Evolutionary conservation across 371 early-diverging fungal species (phyloP).

Genomic region (Syncephalastrum contaminatum): DNA sequence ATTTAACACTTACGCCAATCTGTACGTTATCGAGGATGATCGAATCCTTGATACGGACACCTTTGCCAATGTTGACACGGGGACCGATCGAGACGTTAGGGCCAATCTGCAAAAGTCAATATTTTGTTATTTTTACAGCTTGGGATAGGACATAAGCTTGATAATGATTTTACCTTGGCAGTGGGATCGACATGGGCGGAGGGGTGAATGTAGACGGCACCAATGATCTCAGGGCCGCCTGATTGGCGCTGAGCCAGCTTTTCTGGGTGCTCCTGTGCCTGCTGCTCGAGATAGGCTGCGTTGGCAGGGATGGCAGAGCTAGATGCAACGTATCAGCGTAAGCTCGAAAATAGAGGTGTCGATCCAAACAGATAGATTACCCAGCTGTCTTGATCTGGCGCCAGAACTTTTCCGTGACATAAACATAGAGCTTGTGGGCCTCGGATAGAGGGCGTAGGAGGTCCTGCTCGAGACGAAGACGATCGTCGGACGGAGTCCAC

Average conservation of each 20-base stretch:
- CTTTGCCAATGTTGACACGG: conserved; percentile 90
- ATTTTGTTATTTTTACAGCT: background rate
- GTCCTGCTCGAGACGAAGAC: conserved; percentile 89
- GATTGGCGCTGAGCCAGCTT: conserved; percentile 55
- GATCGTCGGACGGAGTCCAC: conserved; percentile 62
- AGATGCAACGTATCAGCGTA: background rate
- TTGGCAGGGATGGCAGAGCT: conserved; percentile 94
- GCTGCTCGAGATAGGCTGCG: conserved; percentile 83
- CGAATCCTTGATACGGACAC: conserved; percentile 93
- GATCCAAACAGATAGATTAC: conserved; percentile 27
- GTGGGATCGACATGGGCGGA: conserved; percentile 90
- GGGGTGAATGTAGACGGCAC: conserved; percentile 93
- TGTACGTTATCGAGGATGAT: conserved; percentile 95
- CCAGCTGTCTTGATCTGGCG: conserved; percentile 93
- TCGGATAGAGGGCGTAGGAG: conserved; percentile 84
- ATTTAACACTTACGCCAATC: conserved; percentile 68
- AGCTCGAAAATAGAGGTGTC: background rate
- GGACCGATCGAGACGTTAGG: conserved; percentile 97
- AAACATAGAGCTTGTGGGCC: conserved; percentile 79
- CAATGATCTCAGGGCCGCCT: conserved; percentile 81
- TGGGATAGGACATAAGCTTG: too few species aligned
- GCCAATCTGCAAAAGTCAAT: conserved; percentile 63
- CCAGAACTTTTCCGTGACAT: conserved; percentile 84
- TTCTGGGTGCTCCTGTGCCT: conserved; percentile 59
- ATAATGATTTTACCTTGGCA: conserved; percentile 64